A percentile compares a stretch with the other conserved stretches of the same genome.
These are phyloP conservation scores for Quercus berberidifolia DNA, from an alignment of 306 rosid species.

Conservation along the genomic window DNA sequence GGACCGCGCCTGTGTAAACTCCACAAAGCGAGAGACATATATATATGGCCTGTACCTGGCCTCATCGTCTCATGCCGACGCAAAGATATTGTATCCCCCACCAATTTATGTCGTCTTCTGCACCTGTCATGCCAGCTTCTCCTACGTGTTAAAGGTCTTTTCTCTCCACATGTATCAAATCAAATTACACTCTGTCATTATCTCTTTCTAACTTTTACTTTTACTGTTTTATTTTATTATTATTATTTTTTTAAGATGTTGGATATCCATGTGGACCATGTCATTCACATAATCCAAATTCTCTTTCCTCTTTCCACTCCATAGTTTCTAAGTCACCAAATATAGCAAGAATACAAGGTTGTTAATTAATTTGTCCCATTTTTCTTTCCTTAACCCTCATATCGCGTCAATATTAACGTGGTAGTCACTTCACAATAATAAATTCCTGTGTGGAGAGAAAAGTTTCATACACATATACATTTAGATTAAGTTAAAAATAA, in stretches of 20 bases:
- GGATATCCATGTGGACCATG: conserved; percentile 32
- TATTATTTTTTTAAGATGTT: conserved; percentile 14
- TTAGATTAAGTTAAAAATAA: no score
- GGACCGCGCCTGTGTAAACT: conserved; percentile 1
- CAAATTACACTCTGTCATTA: background rate
- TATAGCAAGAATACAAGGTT: no score
- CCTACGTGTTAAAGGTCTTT: conserved; percentile 30
- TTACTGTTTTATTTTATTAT: background rate
- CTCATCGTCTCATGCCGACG: conserved; percentile 16
- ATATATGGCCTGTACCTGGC: background rate
- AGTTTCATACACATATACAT: rapidly evolving
- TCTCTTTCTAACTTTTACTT: background rate
- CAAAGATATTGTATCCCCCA: conserved; percentile 22
- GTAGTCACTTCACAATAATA: no score
- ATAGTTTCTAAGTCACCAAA: no score
- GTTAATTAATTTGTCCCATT: no score
- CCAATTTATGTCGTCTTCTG: conserved; percentile 39
- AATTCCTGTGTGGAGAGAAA: rapidly evolving
- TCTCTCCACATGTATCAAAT: conserved; percentile 36
- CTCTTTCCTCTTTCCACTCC: no score
- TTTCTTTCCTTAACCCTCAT: no score
- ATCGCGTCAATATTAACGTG: no score
- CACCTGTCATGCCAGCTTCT: conserved; percentile 4
- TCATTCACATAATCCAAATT: conserved; percentile 50
- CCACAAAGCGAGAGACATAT: background rate